Base-by-base conservation (phyloP, 2,329 filamentous ascomycete genomes). In the Alternaria gansuensis region DNA sequence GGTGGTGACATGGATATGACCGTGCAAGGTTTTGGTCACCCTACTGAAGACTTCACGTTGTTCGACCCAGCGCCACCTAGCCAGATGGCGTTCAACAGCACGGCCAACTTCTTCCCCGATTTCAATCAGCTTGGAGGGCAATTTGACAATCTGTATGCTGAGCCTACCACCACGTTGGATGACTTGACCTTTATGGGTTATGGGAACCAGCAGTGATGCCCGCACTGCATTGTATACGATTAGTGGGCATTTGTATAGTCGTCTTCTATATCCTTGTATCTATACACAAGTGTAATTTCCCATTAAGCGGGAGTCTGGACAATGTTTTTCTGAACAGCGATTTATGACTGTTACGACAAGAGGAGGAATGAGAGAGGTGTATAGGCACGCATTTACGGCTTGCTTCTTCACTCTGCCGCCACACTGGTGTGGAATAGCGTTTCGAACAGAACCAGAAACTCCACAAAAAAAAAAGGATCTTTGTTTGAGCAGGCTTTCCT, bases 11-110 rank as follows among this genome's bases (percentile, higher is more conserved):
- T 70, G 67, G 67, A 68, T 8, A 62, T 69, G 63, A 60, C 68
- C 34, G 71, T 78, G 31, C 78, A 64, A 24, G 52, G 57, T 31
- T 77, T 75, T 59, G 59, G 52, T 43, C 68, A 67, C 3, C 75
- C 76, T 2, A 69, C 77, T 46, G 78, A 74, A 39, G 89, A 92
- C 74, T 92, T 92, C 67, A 83, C 85, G 17, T 82, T 92, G 14
- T 92, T 79, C 60, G 77, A 78, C 43, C 61, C 63, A 5, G 66
- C 67, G 23, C 65, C 65, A 39, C 51, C 68, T 13, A 64, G 57
- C 60, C 68, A 64, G 49, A 68, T 72, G 64, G 51, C 57, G 24
- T 60, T 72, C 44, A 68, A 65, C 54, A 64, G 60, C 34, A 73
- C 68, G 48, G 63, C 65, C 51, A 70, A 75, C 56, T 78, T 77